A percentile compares a stretch with the other conserved stretches of the same genome.
Evolutionary conservation across 2,329 filamentous ascomycete species (phyloP).

Genomic region (Fusarium sambucinum): DNA sequence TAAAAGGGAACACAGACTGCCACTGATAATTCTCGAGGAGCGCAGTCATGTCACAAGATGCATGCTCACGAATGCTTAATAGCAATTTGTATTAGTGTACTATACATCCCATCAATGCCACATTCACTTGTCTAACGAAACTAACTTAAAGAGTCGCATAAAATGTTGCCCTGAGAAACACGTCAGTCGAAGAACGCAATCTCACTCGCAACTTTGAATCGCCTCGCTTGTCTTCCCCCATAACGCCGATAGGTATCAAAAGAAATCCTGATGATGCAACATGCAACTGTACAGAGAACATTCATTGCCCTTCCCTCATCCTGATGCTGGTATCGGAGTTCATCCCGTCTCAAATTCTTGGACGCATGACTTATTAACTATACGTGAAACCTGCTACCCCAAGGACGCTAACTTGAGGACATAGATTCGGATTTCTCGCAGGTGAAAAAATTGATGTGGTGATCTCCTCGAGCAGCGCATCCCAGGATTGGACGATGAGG

Average conservation of each 20-base stretch:
- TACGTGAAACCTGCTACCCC: constrained; percentile 35
- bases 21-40: background rate
- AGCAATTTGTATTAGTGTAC: constrained; percentile 36
- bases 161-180: constrained; percentile 17
- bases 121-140: constrained; percentile 26
- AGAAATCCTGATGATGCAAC: constrained; percentile 43
- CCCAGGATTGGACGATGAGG: constrained; percentile 93
- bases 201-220: constrained; percentile 27
- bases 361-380: constrained; percentile 14
- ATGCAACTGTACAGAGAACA: constrained; percentile 42
- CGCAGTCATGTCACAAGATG: background rate
- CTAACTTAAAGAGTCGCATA: constrained; percentile 7
- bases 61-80: background rate
- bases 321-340: constrained; percentile 17
- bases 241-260: constrained; percentile 43
- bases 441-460: constrained; percentile 89
- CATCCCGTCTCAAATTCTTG: constrained; percentile 3
- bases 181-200: constrained; percentile 25
- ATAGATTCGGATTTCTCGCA: constrained; percentile 66
- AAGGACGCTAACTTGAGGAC: constrained; percentile 48
- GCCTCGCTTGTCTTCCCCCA: constrained; percentile 39
- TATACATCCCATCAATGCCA: constrained; percentile 27
- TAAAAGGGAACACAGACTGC: background rate
- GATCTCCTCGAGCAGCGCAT: constrained; percentile 85
- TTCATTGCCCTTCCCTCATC: constrained; percentile 17